Conservation (phyloP, 1,284 basidiomycete genomes). For the Meira miltonrushii region DNA sequence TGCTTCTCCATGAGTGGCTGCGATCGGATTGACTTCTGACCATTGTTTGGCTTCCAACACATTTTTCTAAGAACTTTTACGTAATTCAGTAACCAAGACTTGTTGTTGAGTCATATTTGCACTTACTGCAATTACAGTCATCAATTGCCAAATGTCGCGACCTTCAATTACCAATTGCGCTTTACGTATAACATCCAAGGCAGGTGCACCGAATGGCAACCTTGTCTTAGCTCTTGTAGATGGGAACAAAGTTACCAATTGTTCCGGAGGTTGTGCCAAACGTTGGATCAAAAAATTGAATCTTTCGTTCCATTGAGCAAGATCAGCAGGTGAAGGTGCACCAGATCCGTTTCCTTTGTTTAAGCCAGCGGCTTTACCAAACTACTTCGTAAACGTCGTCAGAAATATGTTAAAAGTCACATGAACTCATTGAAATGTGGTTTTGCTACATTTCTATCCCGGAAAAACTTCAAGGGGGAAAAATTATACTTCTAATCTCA, state of each 20-base stretch:
- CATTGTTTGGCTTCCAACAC: constrained; percentile 64
- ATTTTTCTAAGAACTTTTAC: constrained; percentile 87
- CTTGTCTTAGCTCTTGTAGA: constrained; percentile 68
- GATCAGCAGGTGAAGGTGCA: constrained; percentile 63
- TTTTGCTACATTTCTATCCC: no score
- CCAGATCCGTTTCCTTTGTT: constrained; percentile 12
- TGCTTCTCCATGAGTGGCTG: constrained; percentile 13
- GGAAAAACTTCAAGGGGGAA: no score
- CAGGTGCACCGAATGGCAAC: constrained; percentile 57
- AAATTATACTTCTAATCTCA: no score
- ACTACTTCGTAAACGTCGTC: no score
- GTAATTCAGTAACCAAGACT: constrained; percentile 73
- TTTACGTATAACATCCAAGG: constrained; percentile 24
- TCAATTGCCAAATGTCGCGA: constrained; percentile 85
- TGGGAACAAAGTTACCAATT: constrained; percentile 75
- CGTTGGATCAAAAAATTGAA: constrained; percentile 78
- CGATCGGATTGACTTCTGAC: constrained; percentile 16
- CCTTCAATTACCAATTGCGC: constrained; percentile 67
- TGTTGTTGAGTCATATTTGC: constrained; percentile 79
- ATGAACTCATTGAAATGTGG: no score
- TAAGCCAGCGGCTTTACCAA: background rate
- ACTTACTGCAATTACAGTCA: constrained; percentile 80
- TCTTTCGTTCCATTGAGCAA: constrained; percentile 67
- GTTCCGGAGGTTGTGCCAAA: constrained; percentile 61
- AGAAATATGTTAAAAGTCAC: no score